Base-by-base conservation (phyloP, 768 basidiomycete genomes). In the Calocybe cyanea region DNA sequence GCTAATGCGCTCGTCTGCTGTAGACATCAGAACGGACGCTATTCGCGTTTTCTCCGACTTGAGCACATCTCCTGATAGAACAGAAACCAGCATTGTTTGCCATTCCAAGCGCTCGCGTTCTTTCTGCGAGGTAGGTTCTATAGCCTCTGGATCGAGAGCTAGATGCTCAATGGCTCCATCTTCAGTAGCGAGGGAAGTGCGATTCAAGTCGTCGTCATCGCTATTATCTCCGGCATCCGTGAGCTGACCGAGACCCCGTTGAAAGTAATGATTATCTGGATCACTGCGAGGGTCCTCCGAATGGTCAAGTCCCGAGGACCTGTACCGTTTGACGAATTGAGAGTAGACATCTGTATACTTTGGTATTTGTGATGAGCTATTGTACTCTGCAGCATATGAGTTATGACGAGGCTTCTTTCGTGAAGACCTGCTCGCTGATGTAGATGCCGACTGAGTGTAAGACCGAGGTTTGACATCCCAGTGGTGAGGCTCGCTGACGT, bases 21-120 rank as follows among this genome's bases (percentile, higher is more conserved):
- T 76, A 17, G 81, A 77, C 52, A 85, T 81, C 40, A 92, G 69
- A 13, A 82, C 87, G 38, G 82, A 83, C 21, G 87, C 87, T 49
- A 97, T 93, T 46, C 96, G 81, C 19, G 87, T 88, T 67, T 92
- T 96, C 69, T 98, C 96, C 0, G 91, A 87, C 62, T 87, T 91
- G 52, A 99, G 79, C 9, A 99, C 92, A 57, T 98, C 94, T 8
- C 96, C 94, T 23, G 81, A 81, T 37, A 99, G 75, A 19, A 98
- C 95, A 23, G 93, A 95, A 10, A 90, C 81, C 24, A 98, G 80
- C 83, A 97, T 87, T 14, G 86, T 86, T 64, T 94, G 92, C 96
- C 96, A 98, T 65, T 96, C 93, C 38, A 94, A 65, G 20, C 94
- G 75, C 56, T 92, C 88, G 50, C 79, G 75, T 58, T 92, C 87